Conservation (phyloP, 495 filamentous ascomycete species). For the Cetradonia linearis region DNA sequence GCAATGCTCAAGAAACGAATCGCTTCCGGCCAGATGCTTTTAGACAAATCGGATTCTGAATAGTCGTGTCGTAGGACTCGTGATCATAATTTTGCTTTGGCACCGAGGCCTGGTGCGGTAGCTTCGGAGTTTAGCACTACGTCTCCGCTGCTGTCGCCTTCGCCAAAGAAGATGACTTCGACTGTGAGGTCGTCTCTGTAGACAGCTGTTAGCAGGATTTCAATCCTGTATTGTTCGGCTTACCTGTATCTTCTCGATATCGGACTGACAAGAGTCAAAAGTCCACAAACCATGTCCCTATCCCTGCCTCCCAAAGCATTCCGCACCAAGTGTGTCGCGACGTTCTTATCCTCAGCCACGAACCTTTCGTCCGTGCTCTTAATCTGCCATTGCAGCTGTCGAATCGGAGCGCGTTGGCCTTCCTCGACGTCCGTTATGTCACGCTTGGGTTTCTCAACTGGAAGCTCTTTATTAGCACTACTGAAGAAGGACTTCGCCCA, state of each 20-base stretch:
- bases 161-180: constrained; percentile 96
- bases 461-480: constrained; percentile 37
- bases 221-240: constrained; percentile 9
- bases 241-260: constrained; percentile 86
- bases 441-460: constrained; percentile 35
- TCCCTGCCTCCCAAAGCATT: constrained; percentile 95
- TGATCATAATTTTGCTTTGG: constrained; percentile 50
- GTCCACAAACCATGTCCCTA: constrained; percentile 84
- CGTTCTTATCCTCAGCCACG: constrained; percentile 91
- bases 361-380: constrained; percentile 64
- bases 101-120: constrained; percentile 46
- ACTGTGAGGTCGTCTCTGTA: constrained; percentile 86
- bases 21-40: constrained; percentile 3
- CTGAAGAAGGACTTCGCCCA: constrained; percentile 45
- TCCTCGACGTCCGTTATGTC: constrained; percentile 40
- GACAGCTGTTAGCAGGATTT: not conserved
- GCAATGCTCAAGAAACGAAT: constrained; percentile 2
- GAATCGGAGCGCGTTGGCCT: constrained; percentile 59
- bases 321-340: constrained; percentile 86
- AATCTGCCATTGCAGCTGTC: constrained; percentile 73
- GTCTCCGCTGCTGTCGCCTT: constrained; percentile 59
- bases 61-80: not conserved
- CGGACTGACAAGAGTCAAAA: constrained; percentile 84
- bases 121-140: constrained; percentile 80
- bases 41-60: not conserved